phyloP scores from a whole-genome alignment of 2,329 filamentous ascomycete genomes.

The Microsporum ferrugineum region DNA sequence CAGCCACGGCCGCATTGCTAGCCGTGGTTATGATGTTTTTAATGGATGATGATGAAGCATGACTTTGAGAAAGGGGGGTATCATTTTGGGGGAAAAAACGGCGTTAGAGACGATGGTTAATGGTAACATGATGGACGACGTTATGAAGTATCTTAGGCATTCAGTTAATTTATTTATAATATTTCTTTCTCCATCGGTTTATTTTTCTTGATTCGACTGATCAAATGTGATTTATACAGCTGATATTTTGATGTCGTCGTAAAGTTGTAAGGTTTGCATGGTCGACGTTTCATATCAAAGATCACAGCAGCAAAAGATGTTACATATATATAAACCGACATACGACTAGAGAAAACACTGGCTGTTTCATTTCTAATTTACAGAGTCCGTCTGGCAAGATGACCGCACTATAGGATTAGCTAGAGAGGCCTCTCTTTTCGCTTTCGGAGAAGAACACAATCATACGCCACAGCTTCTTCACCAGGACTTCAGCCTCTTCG shows the following conservation, averaged over 20 bases:
- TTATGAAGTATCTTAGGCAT: neutral
- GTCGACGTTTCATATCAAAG: neutral
- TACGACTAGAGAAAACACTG: neutral
- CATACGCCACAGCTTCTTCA: conserved; percentile 97
- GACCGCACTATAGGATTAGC: neutral
- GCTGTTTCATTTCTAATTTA: conserved; percentile 1
- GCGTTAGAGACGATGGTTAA: neutral
- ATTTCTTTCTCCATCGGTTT: neutral
- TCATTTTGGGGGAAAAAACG: neutral
- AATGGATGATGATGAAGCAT: neutral
- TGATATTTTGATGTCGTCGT: neutral
- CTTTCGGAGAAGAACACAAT: conserved; percentile 95
- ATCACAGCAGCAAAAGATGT: too few species aligned
- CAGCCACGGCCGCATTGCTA: conserved; percentile 8
- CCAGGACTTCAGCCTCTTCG: conserved; percentile 84
- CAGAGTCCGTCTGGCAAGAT: neutral
- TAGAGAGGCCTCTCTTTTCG: conserved; percentile 66
- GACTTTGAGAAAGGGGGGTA: neutral
- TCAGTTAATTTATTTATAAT: neutral
- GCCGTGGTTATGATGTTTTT: neutral
- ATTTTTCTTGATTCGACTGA: neutral
- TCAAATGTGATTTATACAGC: neutral
- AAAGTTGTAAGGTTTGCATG: neutral
- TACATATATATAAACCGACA: neutral
- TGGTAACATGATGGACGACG: neutral